A percentile compares a stretch with the other conserved stretches of the same genome.
phyloP scores from a whole-genome alignment of 768 basidiomycete genomes.

The Leccinum truebloodii region DNA sequence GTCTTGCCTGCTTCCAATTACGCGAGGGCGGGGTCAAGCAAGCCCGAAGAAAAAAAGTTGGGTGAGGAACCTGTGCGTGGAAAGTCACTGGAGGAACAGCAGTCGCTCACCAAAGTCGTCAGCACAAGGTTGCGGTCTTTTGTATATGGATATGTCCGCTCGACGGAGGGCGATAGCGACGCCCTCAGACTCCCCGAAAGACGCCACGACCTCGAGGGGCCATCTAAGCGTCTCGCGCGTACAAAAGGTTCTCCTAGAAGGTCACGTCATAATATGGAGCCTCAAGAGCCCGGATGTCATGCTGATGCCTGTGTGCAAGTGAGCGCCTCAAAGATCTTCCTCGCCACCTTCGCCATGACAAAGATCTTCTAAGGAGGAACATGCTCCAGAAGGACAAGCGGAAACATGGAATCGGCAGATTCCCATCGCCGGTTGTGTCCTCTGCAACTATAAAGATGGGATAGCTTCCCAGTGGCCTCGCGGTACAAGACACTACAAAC shows the following conservation, averaged over 20 bases:
- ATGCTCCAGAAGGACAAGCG: not conserved
- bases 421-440: not conserved
- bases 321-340: slow-evolving; percentile 46
- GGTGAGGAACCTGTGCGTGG: no score
- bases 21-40: no score
- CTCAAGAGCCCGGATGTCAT: slow-evolving; percentile 27
- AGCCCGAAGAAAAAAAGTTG: no score
- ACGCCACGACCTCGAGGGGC: not conserved
- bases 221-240: slow-evolving; percentile 42
- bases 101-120: slow-evolving; percentile 59
- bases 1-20: no score
- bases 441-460: slow-evolving; percentile 44
- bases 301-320: not conserved
- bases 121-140: slow-evolving; percentile 47
- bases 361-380: not conserved
- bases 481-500: slow-evolving; percentile 57
- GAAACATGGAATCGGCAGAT: not conserved
- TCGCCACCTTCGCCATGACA: slow-evolving; percentile 35
- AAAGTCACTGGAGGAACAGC: no score
- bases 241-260: slow-evolving; percentile 46
- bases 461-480: slow-evolving; percentile 54
- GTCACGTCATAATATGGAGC: slow-evolving; percentile 63
- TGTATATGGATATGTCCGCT: slow-evolving; percentile 34
- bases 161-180: slow-evolving; percentile 33
- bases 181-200: slow-evolving; percentile 5